Percentiles rank a stretch among this genome's conserved stretches.
phyloP scores from a whole-genome alignment of 2,329 filamentous ascomycete genomes.

The Aureobasidium sp. region DNA sequence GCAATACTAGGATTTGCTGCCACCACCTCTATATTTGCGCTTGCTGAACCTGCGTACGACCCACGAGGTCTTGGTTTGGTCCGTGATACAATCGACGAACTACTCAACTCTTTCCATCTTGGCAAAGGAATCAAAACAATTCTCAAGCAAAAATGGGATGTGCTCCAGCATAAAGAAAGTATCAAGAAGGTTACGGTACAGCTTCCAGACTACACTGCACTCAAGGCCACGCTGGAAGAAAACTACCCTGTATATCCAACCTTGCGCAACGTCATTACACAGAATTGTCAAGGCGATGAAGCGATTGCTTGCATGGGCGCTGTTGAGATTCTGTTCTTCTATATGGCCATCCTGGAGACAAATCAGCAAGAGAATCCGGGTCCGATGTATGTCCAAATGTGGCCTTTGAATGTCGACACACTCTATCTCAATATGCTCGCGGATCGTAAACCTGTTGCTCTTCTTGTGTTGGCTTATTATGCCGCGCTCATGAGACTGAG shows the following conservation, averaged over 20 bases:
- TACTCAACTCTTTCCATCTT: conserved; percentile 8
- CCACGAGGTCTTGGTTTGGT: not conserved
- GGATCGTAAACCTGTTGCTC: not conserved
- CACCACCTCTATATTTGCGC: conserved; percentile 17
- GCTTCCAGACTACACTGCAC: not conserved
- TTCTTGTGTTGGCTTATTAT: conserved; percentile 6
- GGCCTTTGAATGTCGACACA: conserved; percentile 5
- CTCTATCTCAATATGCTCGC: conserved; percentile 3
- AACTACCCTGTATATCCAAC: not conserved
- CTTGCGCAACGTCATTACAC: not conserved
- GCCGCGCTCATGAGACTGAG: conserved; percentile 7
- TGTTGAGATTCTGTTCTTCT: not conserved
- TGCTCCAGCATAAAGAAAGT: not conserved
- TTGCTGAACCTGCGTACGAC: conserved; percentile 6
- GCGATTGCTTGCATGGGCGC: not conserved
- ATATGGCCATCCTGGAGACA: conserved; percentile 6
- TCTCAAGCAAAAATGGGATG: not conserved
- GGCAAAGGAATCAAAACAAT: conserved; percentile 12
- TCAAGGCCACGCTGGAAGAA: not conserved
- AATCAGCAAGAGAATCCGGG: not conserved
- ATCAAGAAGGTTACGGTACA: not conserved
- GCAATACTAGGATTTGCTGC: conserved; percentile 16
- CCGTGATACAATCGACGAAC: conserved; percentile 6
- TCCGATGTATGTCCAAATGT: conserved; percentile 9
- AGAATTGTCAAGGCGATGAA: not conserved